A percentile compares a stretch with the other conserved stretches of the same genome.
Evolutionary conservation across 2,329 filamentous ascomycete genomes (phyloP).

Genomic region (Blastomyces gilchristii): DNA sequence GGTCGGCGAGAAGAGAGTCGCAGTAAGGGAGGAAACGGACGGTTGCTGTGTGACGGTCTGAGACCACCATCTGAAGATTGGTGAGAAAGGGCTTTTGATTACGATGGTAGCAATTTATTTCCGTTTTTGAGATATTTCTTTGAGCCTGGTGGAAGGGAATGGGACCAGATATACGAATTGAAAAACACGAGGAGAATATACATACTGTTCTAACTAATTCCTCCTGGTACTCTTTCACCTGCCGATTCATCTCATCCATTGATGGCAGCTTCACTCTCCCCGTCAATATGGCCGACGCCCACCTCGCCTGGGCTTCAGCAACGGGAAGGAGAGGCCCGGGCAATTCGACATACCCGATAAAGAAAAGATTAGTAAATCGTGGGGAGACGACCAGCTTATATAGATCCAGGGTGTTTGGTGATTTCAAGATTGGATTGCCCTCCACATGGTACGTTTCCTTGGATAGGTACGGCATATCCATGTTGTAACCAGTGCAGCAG

Average conservation of each 20-base stretch:
- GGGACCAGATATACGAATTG: not conserved
- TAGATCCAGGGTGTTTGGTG: slow-evolving; percentile 21
- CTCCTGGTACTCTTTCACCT: slow-evolving; percentile 20
- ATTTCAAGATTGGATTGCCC: slow-evolving; percentile 12
- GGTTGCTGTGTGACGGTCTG: slow-evolving; percentile 25
- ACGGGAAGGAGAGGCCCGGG: slow-evolving; percentile 26
- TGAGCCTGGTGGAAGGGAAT: not conserved
- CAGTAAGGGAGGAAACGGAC: slow-evolving; percentile 24
- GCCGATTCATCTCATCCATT: slow-evolving; percentile 20
- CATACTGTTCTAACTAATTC: slow-evolving; percentile 19
- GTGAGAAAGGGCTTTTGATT: not conserved
- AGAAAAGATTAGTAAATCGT: slow-evolving; percentile 25
- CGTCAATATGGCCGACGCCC: slow-evolving; percentile 24
- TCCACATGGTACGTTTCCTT: slow-evolving; percentile 15
- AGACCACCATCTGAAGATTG: slow-evolving; percentile 21
- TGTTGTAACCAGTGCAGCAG: slow-evolving; percentile 27
- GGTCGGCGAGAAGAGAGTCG: slow-evolving; percentile 26
- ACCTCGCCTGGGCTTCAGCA: slow-evolving; percentile 28
- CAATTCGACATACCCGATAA: slow-evolving; percentile 27
- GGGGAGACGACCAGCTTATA: slow-evolving; percentile 27
- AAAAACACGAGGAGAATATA: not conserved
- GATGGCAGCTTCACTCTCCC: slow-evolving; percentile 21
- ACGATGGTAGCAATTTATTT: too few relatives aligned
- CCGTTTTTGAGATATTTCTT: not conserved
- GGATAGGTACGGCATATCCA: slow-evolving; percentile 16